Base-by-base conservation (phyloP, 2,329 filamentous ascomycete species). In the Akanthomyces dipterigenus region DNA sequence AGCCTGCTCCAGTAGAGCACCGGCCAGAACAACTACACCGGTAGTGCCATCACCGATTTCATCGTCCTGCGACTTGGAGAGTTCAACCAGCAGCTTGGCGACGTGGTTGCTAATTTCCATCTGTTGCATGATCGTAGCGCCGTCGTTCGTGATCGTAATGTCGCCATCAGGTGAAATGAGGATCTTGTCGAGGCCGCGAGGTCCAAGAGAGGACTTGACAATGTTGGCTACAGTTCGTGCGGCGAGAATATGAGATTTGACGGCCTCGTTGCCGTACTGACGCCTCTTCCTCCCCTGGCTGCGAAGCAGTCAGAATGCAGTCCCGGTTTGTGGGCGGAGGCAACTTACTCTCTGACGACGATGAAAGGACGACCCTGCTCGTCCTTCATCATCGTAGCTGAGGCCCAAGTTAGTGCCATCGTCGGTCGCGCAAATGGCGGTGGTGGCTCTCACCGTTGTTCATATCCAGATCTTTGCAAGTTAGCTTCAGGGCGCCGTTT, bases 31-130 rank as follows among this genome's bases (percentile, higher is more conserved):
- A 56, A 99, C 95, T 16, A 99, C 95, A 75, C 95, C 95, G 0
- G 95, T 99, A 65, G 95, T 99, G 66, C 95, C 95, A 74, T 99
- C 95, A 72, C 95, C 95, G 71, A 99, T 99, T 79, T 99, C 95
- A 69, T 98, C 93, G 71, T 99, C 95, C 76, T 99, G 95, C 43
- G 95, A 98, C 80, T 96, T 97, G 66, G 95, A 98, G 45, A 99
- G 87, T 75, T 97, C 93, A 55, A 99, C 95, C 63, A 99, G 81
- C 56, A 99, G 83, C 80, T 98, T 98, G 65, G 95, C 95, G 64
- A 99, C 92, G 77, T 98, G 93, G 82, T 99, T 98, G 68, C 91
- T 90, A 69, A 99, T 93, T 80, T 99, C 95, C 95, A 99, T 99
- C 84, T 96, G 92, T 70, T 91, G 88, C 68, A 99, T 82, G 70